Evolutionary conservation across 306 rosid genomes (phyloP).

Genomic region (Gillenia trifoliata): DNA sequence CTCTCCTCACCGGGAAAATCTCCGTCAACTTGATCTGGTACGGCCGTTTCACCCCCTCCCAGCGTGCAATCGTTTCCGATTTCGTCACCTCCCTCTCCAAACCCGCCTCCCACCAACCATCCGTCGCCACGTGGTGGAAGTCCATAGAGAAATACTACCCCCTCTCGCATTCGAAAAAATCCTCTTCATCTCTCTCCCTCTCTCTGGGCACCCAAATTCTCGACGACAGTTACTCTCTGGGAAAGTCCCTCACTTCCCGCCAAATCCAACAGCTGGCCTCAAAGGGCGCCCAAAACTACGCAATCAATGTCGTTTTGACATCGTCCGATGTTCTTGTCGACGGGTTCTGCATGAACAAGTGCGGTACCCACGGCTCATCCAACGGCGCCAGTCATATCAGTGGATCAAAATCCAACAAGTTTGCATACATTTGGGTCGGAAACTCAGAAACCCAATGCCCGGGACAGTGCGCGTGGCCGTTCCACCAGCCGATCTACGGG

Average conservation of each 20-base stretch:
- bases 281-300: conserved; percentile 27
- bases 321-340: conserved; percentile 44
- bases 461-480: conserved; percentile 64
- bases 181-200: conserved; percentile 13
- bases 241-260: conserved; percentile 44
- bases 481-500: conserved; percentile 59
- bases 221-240: conserved; percentile 29
- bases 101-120: conserved; percentile 29
- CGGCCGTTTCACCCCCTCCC: conserved; percentile 62
- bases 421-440: conserved; percentile 60
- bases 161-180: conserved; percentile 14
- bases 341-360: conserved; percentile 50
- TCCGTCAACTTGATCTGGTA: conserved; percentile 71
- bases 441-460: conserved; percentile 67
- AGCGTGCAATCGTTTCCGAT: conserved; percentile 50
- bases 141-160: conserved; percentile 39
- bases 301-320: conserved; percentile 53
- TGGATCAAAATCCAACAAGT: conserved; percentile 23
- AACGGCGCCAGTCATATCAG: background rate
- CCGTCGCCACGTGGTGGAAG: conserved; percentile 54
- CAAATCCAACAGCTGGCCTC: conserved; percentile 40
- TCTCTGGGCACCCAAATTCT: conserved; percentile 39
- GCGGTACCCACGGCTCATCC: conserved; percentile 52
- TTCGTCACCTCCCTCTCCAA: conserved; percentile 52
- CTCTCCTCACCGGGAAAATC: conserved; percentile 49